A percentile compares a stretch with the other conserved stretches of the same genome.
These are phyloP conservation scores for Fusarium torreyae DNA, from an alignment of 2,329 filamentous ascomycete species.

Conservation along the genomic window DNA sequence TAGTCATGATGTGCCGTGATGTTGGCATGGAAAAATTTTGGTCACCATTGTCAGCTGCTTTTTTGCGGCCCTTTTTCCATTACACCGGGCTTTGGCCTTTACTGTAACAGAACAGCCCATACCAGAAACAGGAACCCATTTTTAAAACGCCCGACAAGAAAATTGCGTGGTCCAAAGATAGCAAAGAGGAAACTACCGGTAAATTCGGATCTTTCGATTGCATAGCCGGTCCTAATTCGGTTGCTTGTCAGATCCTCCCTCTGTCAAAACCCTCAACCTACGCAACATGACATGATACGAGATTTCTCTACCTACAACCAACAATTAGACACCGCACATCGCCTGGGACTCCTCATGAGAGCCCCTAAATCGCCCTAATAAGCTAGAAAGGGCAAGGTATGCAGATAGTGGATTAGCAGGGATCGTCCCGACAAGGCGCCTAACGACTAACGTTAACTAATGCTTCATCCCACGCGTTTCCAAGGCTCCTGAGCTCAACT, in stretches of 20 bases:
- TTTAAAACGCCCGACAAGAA: constrained; percentile 30
- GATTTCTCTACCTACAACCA: constrained; percentile 15
- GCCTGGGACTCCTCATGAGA: constrained; percentile 17
- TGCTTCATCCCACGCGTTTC: constrained; percentile 33
- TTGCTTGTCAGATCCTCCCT: constrained; percentile 29
- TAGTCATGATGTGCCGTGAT: constrained; percentile 34
- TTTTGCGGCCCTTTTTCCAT: constrained; percentile 43
- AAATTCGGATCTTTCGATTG: constrained; percentile 35
- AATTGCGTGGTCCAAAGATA: constrained; percentile 16
- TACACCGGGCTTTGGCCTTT: constrained; percentile 37
- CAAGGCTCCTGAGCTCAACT: constrained; percentile 23
- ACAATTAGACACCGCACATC: neutral
- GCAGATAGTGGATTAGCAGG: constrained; percentile 18
- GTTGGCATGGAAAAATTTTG: constrained; percentile 12
- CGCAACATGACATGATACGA: constrained; percentile 30
- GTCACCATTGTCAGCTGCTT: constrained; percentile 42
- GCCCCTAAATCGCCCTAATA: constrained; percentile 14
- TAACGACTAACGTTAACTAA: constrained; percentile 10
- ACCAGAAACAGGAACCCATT: constrained; percentile 26
- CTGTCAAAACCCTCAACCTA: constrained; percentile 6
- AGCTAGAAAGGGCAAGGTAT: constrained; percentile 1
- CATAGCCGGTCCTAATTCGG: constrained; percentile 35
- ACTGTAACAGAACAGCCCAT: constrained; percentile 31
- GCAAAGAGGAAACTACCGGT: constrained; percentile 29
- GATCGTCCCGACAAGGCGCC: constrained; percentile 12